Percentiles rank a stretch among this genome's conserved stretches.
phyloP scores from a whole-genome alignment of 2,329 filamentous ascomycete genomes.

The Pseudogymnoascus sp. region DNA sequence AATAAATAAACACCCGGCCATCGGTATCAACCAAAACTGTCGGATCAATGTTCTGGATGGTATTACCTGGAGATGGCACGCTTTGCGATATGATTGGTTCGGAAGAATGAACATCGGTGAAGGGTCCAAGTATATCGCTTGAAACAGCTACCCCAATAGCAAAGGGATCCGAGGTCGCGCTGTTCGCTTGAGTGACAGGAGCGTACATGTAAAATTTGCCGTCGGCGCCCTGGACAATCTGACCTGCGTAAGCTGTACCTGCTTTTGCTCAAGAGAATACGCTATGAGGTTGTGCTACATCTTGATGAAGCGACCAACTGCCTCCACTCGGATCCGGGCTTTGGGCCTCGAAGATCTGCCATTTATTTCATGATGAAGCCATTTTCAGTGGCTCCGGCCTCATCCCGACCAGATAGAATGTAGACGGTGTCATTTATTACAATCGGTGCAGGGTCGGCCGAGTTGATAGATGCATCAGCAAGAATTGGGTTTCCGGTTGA shows the following conservation, averaged over 20 bases:
- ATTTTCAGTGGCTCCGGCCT: conserved; percentile 26
- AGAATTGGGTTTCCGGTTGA: conserved; percentile 33
- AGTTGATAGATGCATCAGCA: conserved; percentile 32
- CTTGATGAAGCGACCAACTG: conserved; percentile 30
- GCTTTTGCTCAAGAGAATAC: conserved; percentile 31
- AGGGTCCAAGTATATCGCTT: conserved; percentile 30
- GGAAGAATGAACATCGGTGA: conserved; percentile 28
- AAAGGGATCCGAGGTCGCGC: conserved; percentile 29
- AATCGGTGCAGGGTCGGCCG: conserved; percentile 34
- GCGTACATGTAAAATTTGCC: conserved; percentile 34
- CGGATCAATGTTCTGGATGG: conserved; percentile 36
- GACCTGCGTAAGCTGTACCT: conserved; percentile 32
- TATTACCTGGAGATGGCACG: conserved; percentile 26
- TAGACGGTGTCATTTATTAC: conserved; percentile 32
- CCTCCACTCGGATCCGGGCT: conserved; percentile 27
- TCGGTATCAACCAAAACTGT: conserved; percentile 33
- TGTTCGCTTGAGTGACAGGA: conserved; percentile 27
- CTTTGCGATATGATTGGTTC: conserved; percentile 33
- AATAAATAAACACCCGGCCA: conserved; percentile 32
- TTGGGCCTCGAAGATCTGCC: conserved; percentile 30
- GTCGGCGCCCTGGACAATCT: conserved; percentile 30
- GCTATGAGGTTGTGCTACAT: conserved; percentile 26
- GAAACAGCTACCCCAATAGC: conserved; percentile 34
- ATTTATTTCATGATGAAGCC: conserved; percentile 32
- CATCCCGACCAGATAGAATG: conserved; percentile 32